Conservation (phyloP, 1,284 basidiomycete species). For the Tremellales sp. region DNA sequence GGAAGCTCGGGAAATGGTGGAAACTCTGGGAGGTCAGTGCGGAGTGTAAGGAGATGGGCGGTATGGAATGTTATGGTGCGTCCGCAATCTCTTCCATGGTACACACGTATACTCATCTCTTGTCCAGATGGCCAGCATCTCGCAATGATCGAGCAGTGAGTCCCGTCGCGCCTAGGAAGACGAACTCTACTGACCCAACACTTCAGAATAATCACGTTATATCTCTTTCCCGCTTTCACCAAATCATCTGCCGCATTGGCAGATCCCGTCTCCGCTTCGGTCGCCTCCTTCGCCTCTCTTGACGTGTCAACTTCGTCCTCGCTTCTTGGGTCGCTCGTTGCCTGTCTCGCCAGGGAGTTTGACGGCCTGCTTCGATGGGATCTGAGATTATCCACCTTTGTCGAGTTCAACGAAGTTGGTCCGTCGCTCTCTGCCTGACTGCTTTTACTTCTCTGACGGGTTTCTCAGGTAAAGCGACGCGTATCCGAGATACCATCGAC, state of each 20-base stretch:
- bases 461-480: slow-evolving; percentile 37
- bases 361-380: slow-evolving; percentile 37
- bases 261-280: slow-evolving; percentile 3
- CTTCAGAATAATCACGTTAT: slow-evolving; percentile 38
- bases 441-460: not conserved
- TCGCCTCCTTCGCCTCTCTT: slow-evolving; percentile 1
- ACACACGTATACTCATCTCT: slow-evolving; percentile 4
- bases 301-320: slow-evolving; percentile 6
- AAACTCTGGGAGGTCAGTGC: slow-evolving; percentile 43
- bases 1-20: slow-evolving; percentile 30
- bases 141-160: slow-evolving; percentile 46
- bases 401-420: slow-evolving; percentile 48
- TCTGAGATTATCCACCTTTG: slow-evolving; percentile 40
- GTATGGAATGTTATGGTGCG: slow-evolving; percentile 46
- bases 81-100: not conserved
- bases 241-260: slow-evolving; percentile 2
- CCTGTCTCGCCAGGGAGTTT: slow-evolving; percentile 28
- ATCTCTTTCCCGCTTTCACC: slow-evolving; percentile 32
- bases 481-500: slow-evolving; percentile 44
- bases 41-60: slow-evolving; percentile 44
- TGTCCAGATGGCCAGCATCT: slow-evolving; percentile 40
- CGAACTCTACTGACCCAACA: slow-evolving; percentile 7
- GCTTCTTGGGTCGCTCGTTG: slow-evolving; percentile 19
- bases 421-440: slow-evolving; percentile 3
- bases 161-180: not conserved